Evolutionary conservation across 805 yeast genomes (phyloP).

Genomic region (Kluyveromyces aestuarii): DNA sequence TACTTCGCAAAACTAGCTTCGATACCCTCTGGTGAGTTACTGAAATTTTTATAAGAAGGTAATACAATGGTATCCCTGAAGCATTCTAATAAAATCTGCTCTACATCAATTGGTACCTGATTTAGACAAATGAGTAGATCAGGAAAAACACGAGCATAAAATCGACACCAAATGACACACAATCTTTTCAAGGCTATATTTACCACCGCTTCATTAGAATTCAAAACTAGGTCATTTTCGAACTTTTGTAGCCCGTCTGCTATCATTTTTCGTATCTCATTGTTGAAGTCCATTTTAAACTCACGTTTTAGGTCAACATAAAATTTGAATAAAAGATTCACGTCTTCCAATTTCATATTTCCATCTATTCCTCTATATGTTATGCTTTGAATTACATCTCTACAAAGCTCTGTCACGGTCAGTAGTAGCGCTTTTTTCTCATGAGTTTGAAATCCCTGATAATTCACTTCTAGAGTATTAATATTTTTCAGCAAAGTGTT

Average conservation of each 20-base stretch:
- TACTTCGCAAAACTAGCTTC: constrained; percentile 25
- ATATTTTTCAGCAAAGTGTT: constrained; percentile 19
- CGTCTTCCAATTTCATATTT: neutral
- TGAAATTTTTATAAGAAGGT: constrained; percentile 40
- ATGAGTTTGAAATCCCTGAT: constrained; percentile 19
- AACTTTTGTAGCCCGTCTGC: constrained; percentile 25
- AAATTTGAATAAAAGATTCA: constrained; percentile 1
- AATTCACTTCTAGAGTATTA: constrained; percentile 25
- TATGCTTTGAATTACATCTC: neutral
- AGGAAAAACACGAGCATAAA: constrained; percentile 45
- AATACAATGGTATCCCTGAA: constrained; percentile 46
- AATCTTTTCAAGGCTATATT: constrained; percentile 29
- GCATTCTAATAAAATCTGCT: constrained; percentile 34
- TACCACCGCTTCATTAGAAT: constrained; percentile 27
- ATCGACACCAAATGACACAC: constrained; percentile 46
- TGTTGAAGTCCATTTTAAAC: neutral
- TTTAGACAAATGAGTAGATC: constrained; percentile 52
- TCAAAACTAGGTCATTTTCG: constrained; percentile 30
- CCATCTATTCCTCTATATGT: constrained; percentile 1
- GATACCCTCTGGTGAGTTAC: constrained; percentile 26
- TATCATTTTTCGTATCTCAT: constrained; percentile 22
- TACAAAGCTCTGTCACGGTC: neutral
- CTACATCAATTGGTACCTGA: constrained; percentile 39
- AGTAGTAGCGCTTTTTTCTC: constrained; percentile 23
- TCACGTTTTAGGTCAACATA: constrained; percentile 1